A percentile compares a stretch with the other conserved stretches of the same genome.
These are phyloP conservation scores for Hyparrhenia diplandra DNA, from an alignment of 176 grass and related monocot genomes.

Conservation along the genomic window DNA sequence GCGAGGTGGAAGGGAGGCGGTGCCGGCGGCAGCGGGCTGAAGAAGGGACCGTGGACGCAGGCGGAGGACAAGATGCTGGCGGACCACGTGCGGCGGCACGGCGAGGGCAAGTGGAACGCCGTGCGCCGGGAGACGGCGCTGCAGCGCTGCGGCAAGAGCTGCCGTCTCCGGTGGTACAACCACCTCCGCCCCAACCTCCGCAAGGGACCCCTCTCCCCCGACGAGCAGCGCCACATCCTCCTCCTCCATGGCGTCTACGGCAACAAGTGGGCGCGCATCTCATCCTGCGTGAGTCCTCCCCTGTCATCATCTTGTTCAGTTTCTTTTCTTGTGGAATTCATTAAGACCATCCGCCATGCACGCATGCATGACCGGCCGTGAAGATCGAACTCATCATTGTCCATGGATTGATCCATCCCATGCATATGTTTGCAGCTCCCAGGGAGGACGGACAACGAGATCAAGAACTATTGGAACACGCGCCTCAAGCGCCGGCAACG, in stretches of 20 bases:
- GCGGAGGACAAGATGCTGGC: conserved; percentile 70
- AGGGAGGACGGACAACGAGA: conserved; percentile 89
- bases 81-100: conserved; percentile 75
- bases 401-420: neutral
- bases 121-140: conserved; percentile 74
- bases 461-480: conserved; percentile 96
- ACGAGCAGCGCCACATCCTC: conserved; percentile 77
- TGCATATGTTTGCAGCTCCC: conserved; percentile 35
- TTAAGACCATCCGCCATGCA: no score
- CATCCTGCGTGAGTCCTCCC: conserved; percentile 34
- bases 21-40: conserved; percentile 22
- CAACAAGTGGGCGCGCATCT: conserved; percentile 87
- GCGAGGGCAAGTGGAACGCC: conserved; percentile 86
- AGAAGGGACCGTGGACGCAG: conserved; percentile 93
- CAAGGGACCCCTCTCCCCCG: conserved; percentile 81
- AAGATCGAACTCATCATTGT: no score
- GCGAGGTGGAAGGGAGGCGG: no score
- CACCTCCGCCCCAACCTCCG: conserved; percentile 92
- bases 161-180: conserved; percentile 90
- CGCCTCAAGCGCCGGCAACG: conserved; percentile 71
- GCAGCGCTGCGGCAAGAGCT: conserved; percentile 88
- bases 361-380: no score
- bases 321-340: neutral
- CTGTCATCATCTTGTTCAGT: neutral
- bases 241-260: conserved; percentile 70